Evolutionary conservation across 257 asterid species (phyloP).

Genomic region (Scutellaria baicalensis): DNA sequence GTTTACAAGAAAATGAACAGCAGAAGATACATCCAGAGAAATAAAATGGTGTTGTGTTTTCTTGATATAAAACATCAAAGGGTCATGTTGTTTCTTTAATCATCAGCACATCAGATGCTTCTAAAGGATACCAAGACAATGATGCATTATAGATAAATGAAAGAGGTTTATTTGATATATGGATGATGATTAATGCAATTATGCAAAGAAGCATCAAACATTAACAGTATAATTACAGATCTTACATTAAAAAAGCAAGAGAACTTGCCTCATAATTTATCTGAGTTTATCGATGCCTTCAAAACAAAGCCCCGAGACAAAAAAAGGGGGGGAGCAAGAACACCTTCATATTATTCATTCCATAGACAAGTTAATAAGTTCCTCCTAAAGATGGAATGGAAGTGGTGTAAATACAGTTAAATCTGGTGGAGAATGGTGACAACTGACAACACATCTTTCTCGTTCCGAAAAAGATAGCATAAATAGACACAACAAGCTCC

Average conservation of each 20-base stretch:
- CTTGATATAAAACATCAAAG: background rate
- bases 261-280: conserved; percentile 28
- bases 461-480: conserved; percentile 33
- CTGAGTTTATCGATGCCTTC: conserved; percentile 29
- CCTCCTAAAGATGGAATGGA: conserved; percentile 23
- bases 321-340: conserved; percentile 25
- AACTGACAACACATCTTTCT: conserved; percentile 20
- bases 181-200: conserved; percentile 10
- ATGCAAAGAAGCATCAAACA: conserved; percentile 20
- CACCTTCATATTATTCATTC: conserved; percentile 35
- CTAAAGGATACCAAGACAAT: no score
- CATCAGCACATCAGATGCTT: background rate
- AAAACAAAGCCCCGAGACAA: conserved; percentile 49
- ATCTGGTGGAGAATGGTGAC: conserved; percentile 37
- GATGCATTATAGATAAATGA: background rate
- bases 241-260: conserved; percentile 28
- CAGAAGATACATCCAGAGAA: background rate
- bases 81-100: background rate
- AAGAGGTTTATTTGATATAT: background rate
- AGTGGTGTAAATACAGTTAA: conserved; percentile 29
- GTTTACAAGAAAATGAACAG: background rate
- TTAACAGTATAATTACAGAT: conserved; percentile 34
- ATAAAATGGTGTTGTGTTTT: background rate
- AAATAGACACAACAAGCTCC: conserved; percentile 47
- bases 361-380: conserved; percentile 30